Evolutionary conservation across 371 early-diverging fungal genomes (phyloP), one percentile per base, ranked within the genome.

Genomic region (Umbelopsis sp.): DNA sequence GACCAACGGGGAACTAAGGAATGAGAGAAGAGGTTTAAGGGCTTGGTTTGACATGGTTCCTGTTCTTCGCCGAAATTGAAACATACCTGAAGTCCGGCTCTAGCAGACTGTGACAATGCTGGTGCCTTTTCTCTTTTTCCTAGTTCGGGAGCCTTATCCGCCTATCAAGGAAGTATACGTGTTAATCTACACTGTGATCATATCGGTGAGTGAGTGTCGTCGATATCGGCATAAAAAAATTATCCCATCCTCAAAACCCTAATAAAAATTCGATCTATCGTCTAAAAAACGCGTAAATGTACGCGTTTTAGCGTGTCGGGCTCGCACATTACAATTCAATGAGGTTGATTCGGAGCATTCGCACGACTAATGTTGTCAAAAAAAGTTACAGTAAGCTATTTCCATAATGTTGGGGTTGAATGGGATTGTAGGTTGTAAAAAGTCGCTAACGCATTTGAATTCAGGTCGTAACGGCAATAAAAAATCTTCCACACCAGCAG

Each of bases 1-100:
- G 95, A 57, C 96, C 93, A 25, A 93, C 93, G 50, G 93, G 94
- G 72, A 92, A 93, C 87, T 93, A 80, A 41, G 41, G 41, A 41
- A 41, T 41, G 41, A 41, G 22, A 22, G 22, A 22, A 22, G 22
- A 22, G 41, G 41, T 41, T 41, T 29, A 29, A 41, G 41, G 12
- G 41, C 41, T 41, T 1, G 1, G 12, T 10, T 41, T 41, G 41
- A 41, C 41, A 41, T 41, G 12, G 41, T 12, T 41, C 12, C 12
- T 41, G 10, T 41, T 10, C 7, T 41, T 41, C 41, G 41, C 41
- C 41, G 7, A 41, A 41, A 41, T 41, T 41, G 41, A 41, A 41
- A 41, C 50, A 53, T 88, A 86, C 89, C 79, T 88, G 89, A 57
- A 88, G 85, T 71, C 89, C 89, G 8, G 89, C 87, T 78, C 89